Evolutionary conservation across 1,284 basidiomycete genomes (phyloP).

Genomic region (Trichosporon asahii): DNA sequence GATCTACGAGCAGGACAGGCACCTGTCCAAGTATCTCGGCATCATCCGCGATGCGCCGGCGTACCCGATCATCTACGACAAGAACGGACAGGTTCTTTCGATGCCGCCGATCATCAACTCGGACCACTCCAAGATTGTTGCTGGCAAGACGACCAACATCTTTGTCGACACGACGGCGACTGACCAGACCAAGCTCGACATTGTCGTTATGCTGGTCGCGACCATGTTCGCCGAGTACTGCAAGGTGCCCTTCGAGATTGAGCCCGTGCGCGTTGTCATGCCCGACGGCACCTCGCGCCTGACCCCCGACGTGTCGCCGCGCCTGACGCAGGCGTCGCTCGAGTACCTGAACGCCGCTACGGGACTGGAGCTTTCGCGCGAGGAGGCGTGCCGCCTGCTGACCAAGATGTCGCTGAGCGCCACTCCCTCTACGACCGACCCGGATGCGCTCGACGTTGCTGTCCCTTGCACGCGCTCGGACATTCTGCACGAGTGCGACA

Average conservation of each 20-base stretch:
- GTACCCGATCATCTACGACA: conserved; percentile 97
- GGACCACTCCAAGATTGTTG: conserved; percentile 91
- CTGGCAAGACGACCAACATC: conserved; percentile 83
- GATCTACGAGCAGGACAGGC: conserved; percentile 89
- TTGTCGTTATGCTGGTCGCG: conserved; percentile 89
- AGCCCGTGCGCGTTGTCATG: conserved; percentile 78
- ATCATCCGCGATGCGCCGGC: conserved; percentile 94
- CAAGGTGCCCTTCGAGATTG: conserved; percentile 77
- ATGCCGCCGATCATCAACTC: conserved; percentile 99
- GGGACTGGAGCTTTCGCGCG: conserved; percentile 64
- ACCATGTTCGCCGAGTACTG: conserved; percentile 99
- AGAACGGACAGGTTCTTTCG: conserved; percentile 77
- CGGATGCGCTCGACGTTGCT: conserved; percentile 64
- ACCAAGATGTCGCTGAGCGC: conserved; percentile 53
- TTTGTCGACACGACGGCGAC: conserved; percentile 97
- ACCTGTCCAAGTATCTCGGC: conserved; percentile 80
- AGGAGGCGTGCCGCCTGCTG: conserved; percentile 44
- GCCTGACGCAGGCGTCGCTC: conserved; percentile 69
- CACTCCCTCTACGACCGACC: conserved; percentile 55
- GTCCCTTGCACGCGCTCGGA: conserved; percentile 92
- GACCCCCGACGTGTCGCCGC: conserved; percentile 75
- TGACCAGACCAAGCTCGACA: conserved; percentile 94
- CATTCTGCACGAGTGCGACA: conserved; percentile 95
- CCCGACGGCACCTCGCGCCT: conserved; percentile 69
- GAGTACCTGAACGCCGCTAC: conserved; percentile 96